Base-by-base conservation (phyloP, 1,284 basidiomycete genomes). In the Schizophyllum commune region DNA sequence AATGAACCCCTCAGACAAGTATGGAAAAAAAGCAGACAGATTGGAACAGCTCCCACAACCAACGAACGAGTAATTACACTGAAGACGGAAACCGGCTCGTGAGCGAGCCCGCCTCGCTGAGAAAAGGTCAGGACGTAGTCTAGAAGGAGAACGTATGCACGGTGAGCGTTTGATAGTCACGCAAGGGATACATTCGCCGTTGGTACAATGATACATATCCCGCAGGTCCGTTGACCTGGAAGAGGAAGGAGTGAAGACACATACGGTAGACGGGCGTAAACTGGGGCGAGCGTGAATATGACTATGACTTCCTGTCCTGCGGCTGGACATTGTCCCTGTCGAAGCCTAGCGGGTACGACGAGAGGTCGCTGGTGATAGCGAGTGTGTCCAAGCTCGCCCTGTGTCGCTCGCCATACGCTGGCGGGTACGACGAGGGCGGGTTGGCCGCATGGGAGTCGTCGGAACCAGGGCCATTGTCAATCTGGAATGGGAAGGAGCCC, bases 311-410 rank as follows among this genome's bases (percentile, higher is more conserved):
- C 8, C 39, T 47, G 39, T 47, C 39, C 13, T 47, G 39, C 39
- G 39, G 39, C 13, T 47, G 39, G 39, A 47, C 39, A 17, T 47
- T 80, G 59, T 81, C 80, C 56, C 78, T 76, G 66, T 86, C 86
- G 68, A 89, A 89, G 53, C 82, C 83, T 60, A 92, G 79, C 32
- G 91, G 90, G 69, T 90, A 92, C 20, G 88, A 88, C 52, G 88
- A 85, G 60, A 92, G 72, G 72, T 91, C 91, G 67, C 80, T 86
- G 64, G 91, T 92, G 60, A 92, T 77, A 8, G 87, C 89, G 39
- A 92, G 77, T 1, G 90, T 92, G 68, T 92, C 90, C 66, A 92
- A 74, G 70, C 90, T 92, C 21, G 90, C 90, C 59, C 91, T 82
- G 70, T 87, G 82, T 57, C 83, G 80, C 39, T 72, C 75, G 60